These are phyloP conservation scores for Fusarium pseudocircinatum DNA, from an alignment of 2,329 filamentous ascomycete species.

Conservation along the genomic window DNA sequence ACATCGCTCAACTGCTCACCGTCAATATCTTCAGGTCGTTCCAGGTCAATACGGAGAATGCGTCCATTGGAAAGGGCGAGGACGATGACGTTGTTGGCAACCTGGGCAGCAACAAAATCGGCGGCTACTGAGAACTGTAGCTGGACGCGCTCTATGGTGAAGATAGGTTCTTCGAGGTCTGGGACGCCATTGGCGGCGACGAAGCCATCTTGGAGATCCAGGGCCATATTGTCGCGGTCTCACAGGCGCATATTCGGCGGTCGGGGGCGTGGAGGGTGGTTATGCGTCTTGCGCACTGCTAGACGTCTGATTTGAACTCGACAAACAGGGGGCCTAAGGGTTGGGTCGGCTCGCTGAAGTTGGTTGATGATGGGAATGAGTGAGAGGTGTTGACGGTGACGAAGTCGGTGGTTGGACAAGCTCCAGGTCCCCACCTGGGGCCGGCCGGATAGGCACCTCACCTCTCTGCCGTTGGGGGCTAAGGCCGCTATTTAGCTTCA, in stretches of 20 bases:
- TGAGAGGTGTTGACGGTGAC: conserved; percentile 11
- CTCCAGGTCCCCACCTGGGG: conserved; percentile 26
- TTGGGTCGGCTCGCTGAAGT: conserved; percentile 16
- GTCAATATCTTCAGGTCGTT: conserved; percentile 95
- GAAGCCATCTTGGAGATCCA: conserved; percentile 69
- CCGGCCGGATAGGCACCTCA: not conserved
- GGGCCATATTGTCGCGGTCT: conserved; percentile 46
- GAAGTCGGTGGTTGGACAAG: conserved; percentile 25
- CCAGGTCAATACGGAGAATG: conserved; percentile 92
- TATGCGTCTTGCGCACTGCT: not conserved
- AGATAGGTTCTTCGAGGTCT: conserved; percentile 79
- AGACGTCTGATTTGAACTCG: not conserved
- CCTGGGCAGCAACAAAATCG: conserved; percentile 95
- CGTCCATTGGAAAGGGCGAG: conserved; percentile 91
- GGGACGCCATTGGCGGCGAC: conserved; percentile 69
- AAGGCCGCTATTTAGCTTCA: conserved; percentile 20
- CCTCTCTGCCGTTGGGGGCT: conserved; percentile 1
- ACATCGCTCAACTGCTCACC: conserved; percentile 57
- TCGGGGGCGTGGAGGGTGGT: not conserved
- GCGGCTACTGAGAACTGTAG: conserved; percentile 94
- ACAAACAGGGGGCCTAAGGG: not conserved
- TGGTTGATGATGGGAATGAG: conserved; percentile 12
- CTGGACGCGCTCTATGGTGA: conserved; percentile 91
- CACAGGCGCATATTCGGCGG: conserved; percentile 38
- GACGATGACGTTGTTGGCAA: conserved; percentile 96